These are phyloP conservation scores for Fomitopsis betulina DNA, from an alignment of 1,284 basidiomycete genomes.

Conservation along the genomic window DNA sequence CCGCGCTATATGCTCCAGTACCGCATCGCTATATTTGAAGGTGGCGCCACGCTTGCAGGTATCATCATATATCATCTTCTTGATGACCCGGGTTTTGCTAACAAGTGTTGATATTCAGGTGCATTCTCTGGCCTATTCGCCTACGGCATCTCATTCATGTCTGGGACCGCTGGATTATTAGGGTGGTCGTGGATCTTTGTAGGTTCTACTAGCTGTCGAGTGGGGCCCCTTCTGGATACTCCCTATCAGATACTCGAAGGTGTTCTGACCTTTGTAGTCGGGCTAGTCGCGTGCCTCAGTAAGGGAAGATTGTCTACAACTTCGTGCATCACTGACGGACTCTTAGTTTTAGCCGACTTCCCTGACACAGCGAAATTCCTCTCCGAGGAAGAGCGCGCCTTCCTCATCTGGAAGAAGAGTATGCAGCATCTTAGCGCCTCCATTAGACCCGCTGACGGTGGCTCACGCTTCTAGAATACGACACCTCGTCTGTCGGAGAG, in stretches of 20 bases:
- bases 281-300: slow-evolving; percentile 41
- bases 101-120: slow-evolving; percentile 7
- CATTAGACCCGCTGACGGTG: no score
- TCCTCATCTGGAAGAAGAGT: slow-evolving; percentile 62
- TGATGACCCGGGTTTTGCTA: no score
- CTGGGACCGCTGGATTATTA: slow-evolving; percentile 32
- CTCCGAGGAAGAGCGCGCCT: slow-evolving; percentile 55
- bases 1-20: slow-evolving; percentile 30
- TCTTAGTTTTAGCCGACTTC: slow-evolving; percentile 51
- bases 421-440: slow-evolving; percentile 4
- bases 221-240: neutral
- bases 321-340: neutral
- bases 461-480: slow-evolving; percentile 40
- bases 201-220: slow-evolving; percentile 10
- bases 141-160: slow-evolving; percentile 40
- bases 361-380: slow-evolving; percentile 54
- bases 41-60: slow-evolving; percentile 28
- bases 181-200: slow-evolving; percentile 49
- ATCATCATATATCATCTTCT: no score
- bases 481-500: slow-evolving; percentile 62
- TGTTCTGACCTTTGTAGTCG: slow-evolving; percentile 43
- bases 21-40: slow-evolving; percentile 32
- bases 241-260: slow-evolving; percentile 47
- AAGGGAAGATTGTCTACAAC: slow-evolving; percentile 7
- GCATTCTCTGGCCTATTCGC: slow-evolving; percentile 38